A percentile compares a stretch with the other conserved stretches of the same genome.
Evolutionary conservation across 208 protist species (phyloP).

Genomic region (Novymonas esmeraldas): DNA sequence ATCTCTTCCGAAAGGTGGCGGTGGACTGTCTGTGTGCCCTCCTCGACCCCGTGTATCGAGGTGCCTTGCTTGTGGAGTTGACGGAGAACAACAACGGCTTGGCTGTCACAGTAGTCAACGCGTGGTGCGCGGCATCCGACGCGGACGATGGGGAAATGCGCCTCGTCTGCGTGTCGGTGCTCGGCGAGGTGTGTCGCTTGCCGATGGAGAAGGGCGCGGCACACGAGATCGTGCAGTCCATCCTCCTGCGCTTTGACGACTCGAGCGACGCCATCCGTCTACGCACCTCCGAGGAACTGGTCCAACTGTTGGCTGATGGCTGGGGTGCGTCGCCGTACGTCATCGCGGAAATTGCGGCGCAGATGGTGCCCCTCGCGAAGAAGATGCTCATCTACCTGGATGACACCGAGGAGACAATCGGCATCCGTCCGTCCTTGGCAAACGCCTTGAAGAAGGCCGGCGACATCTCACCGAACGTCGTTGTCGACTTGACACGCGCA

Average conservation of each 20-base stretch:
- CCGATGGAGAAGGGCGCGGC: constrained; percentile 61
- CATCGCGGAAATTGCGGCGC: constrained; percentile 59
- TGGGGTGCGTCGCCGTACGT: constrained; percentile 27
- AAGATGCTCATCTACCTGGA: constrained; percentile 88
- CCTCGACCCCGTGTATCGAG: constrained; percentile 33
- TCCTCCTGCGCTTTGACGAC: constrained; percentile 85
- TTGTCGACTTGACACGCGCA: constrained; percentile 53
- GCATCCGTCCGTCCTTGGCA: constrained; percentile 47
- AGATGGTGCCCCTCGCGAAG: constrained; percentile 70
- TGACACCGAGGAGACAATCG: constrained; percentile 74
- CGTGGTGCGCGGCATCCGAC: constrained; percentile 80
- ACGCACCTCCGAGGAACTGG: constrained; percentile 47
- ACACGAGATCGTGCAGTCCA: constrained; percentile 73
- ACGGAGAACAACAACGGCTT: constrained; percentile 41
- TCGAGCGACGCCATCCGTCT: constrained; percentile 68
- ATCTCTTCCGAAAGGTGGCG: constrained; percentile 88
- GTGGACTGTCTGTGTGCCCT: constrained; percentile 80
- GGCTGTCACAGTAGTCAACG: constrained; percentile 46
- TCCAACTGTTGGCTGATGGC: constrained; percentile 26
- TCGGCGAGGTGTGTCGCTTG: constrained; percentile 50
- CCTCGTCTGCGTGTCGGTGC: constrained; percentile 70
- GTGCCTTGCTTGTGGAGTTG: constrained; percentile 27
- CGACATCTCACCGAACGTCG: constrained; percentile 57
- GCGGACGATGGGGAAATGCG: constrained; percentile 88
- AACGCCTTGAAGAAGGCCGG: constrained; percentile 56